Conservation (phyloP, 2,329 filamentous ascomycete species). For the Aspergillus sp. region DNA sequence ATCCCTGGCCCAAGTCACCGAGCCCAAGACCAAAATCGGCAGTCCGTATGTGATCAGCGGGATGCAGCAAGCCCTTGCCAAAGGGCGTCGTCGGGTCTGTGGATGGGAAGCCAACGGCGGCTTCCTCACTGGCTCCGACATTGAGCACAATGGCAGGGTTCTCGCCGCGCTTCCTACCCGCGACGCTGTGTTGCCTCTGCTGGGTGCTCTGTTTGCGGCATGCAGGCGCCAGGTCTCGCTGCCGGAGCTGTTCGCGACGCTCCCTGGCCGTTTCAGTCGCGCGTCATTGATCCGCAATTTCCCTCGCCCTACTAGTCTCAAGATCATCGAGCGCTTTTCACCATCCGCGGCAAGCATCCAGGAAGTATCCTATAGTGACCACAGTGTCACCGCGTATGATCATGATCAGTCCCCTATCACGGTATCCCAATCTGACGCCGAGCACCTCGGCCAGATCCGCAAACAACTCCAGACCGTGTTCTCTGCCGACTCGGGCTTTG, state of each 20-base stretch:
- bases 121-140: constrained; percentile 25
- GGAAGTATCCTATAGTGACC: constrained; percentile 12
- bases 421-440: constrained; percentile 5
- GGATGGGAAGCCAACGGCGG: constrained; percentile 30
- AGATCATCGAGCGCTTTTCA: constrained; percentile 23
- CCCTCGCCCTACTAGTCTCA: constrained; percentile 22
- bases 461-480: constrained; percentile 20
- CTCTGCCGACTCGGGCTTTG: constrained; percentile 18
- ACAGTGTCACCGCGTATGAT: constrained; percentile 9
- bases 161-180: constrained; percentile 25
- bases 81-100: constrained; percentile 20
- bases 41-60: constrained; percentile 28
- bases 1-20: constrained; percentile 15
- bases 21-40: constrained; percentile 28
- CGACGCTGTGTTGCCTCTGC: constrained; percentile 24
- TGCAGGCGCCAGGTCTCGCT: constrained; percentile 16
- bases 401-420: neutral
- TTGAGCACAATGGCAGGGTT: constrained; percentile 18
- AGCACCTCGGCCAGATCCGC: constrained; percentile 15
- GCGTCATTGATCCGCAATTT: constrained; percentile 26
- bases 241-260: constrained; percentile 20
- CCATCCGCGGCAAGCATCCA: constrained; percentile 15
- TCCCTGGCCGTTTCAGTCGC: constrained; percentile 23
- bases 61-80: constrained; percentile 22
- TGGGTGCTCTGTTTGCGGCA: constrained; percentile 23